phyloP scores from a whole-genome alignment of 2,329 filamentous ascomycete genomes.

The Hypoxylon sp. region DNA sequence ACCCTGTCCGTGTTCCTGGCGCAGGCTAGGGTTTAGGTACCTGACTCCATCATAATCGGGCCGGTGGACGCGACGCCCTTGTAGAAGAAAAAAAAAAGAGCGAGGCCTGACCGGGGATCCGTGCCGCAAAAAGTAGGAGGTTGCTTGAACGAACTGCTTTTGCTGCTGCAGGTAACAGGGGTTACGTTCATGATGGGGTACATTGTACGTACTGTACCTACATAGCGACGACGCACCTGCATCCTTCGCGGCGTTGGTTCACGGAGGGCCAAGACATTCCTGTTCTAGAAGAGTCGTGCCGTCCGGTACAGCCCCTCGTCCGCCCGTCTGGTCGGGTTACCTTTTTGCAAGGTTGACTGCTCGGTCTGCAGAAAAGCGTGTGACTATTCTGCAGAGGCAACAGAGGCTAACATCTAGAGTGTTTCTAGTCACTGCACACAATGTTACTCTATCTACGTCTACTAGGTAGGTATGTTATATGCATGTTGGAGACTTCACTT shows the following conservation, averaged over 20 bases:
- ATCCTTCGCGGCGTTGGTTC: slow-evolving; percentile 4
- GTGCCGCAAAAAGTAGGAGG: slow-evolving; percentile 32
- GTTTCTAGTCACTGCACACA: slow-evolving; percentile 23
- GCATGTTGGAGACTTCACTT: no score
- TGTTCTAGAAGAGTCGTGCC: slow-evolving; percentile 32
- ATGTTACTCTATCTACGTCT: slow-evolving; percentile 25
- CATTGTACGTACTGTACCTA: slow-evolving; percentile 2
- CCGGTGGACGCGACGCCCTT: slow-evolving; percentile 29
- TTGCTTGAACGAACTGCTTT: no score
- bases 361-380: slow-evolving; percentile 10
- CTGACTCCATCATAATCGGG: slow-evolving; percentile 30
- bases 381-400: slow-evolving; percentile 14
- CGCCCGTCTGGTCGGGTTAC: slow-evolving; percentile 18
- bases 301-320: slow-evolving; percentile 6
- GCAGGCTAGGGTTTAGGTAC: slow-evolving; percentile 3
- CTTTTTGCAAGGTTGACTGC: slow-evolving; percentile 1
- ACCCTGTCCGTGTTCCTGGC: no score
- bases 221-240: neutral
- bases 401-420: slow-evolving; percentile 22
- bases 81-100: no score
- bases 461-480: no score
- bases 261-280: slow-evolving; percentile 23
- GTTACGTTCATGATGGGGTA: slow-evolving; percentile 16
- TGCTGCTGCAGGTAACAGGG: no score
- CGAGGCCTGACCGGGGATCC: slow-evolving; percentile 24